These are phyloP conservation scores for Trypanosoma rangeli DNA, from an alignment of 208 protist species.

Conservation along the genomic window DNA sequence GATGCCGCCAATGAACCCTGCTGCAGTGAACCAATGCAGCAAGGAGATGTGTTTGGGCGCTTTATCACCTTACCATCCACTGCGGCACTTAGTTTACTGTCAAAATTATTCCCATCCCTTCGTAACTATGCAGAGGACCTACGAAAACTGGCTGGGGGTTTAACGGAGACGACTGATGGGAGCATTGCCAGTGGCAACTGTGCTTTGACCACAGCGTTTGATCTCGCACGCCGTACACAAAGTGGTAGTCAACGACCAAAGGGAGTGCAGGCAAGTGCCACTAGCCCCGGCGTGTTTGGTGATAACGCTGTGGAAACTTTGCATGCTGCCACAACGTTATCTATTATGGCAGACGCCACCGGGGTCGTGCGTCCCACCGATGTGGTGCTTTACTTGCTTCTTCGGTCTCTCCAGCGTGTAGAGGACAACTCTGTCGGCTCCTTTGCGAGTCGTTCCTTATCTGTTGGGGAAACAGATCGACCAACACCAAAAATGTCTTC, in stretches of 20 bases:
- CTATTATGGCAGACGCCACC: not conserved
- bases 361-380: conserved; percentile 7
- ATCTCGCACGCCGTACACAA: conserved; percentile 1
- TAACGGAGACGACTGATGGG: not conserved
- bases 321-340: not conserved
- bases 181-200: not conserved
- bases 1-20: not conserved
- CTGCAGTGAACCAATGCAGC: not conserved
- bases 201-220: not conserved
- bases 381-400: conserved; percentile 18
- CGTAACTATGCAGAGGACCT: conserved; percentile 20
- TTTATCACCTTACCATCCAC: conserved; percentile 14
- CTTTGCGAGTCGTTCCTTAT: not conserved
- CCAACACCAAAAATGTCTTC: conserved; percentile 11
- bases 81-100: conserved; percentile 17
- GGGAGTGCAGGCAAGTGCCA: not conserved
- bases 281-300: not conserved
- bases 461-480: not conserved
- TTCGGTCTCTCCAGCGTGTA: conserved; percentile 9
- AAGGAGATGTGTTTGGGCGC: not conserved
- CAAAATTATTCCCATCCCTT: conserved; percentile 24
- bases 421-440: not conserved
- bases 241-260: conserved; percentile 4
- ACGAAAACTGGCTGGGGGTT: conserved; percentile 2
- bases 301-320: not conserved